Percentiles rank a stretch among this genome's conserved stretches.
Conservation (phyloP, 2,329 filamentous ascomycete species). For the Fusarium sp. region DNA sequence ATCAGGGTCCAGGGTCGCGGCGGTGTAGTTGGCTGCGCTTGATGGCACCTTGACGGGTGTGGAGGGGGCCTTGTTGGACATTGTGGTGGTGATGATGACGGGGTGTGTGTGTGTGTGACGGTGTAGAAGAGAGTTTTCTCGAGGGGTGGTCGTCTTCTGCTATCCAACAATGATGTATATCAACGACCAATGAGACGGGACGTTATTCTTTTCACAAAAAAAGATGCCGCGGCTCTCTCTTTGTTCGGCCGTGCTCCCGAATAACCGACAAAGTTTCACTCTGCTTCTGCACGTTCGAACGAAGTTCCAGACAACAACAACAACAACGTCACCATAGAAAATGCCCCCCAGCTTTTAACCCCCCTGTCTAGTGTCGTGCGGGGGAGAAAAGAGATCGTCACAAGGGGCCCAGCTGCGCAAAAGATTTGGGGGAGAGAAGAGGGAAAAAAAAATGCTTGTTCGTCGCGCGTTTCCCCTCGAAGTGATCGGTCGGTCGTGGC, state of each 20-base stretch:
- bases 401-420: background rate
- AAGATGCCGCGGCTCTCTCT: background rate
- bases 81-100: slow-evolving; percentile 36
- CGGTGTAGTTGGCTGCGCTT: slow-evolving; percentile 69
- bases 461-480: background rate
- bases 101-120: background rate
- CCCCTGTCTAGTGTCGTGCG: background rate
- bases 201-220: background rate
- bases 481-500: background rate
- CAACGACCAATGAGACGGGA: background rate
- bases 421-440: background rate
- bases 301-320: no score
- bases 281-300: background rate
- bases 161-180: background rate
- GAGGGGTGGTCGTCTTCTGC: background rate
- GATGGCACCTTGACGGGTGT: slow-evolving; percentile 72
- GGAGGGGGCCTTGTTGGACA: slow-evolving; percentile 62
- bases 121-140: background rate
- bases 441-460: background rate
- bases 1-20: slow-evolving; percentile 71
- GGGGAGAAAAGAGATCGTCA: background rate
- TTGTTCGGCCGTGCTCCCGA: background rate
- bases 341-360: background rate
- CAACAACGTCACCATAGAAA: background rate
- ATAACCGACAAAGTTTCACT: background rate